Conservation (phyloP, 2,329 filamentous ascomycete species). For the Ophiocordyceps unilateralis region DNA sequence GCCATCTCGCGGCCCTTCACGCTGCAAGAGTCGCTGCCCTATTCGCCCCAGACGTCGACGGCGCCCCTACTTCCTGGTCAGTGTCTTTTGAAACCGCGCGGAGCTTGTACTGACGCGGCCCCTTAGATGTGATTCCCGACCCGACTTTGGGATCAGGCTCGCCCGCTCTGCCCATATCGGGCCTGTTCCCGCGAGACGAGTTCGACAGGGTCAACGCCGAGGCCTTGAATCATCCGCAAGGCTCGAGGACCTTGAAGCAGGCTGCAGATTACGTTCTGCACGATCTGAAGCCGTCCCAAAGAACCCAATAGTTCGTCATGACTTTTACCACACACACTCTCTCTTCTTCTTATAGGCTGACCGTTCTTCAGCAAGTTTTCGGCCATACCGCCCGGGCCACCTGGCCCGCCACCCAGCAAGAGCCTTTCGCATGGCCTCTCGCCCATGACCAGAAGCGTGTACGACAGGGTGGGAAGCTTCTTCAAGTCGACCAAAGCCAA, state of each 20-base stretch:
- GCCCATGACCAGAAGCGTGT: constrained; percentile 27
- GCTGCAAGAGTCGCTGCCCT: constrained; percentile 64
- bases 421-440: constrained; percentile 25
- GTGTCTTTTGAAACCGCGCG: constrained; percentile 5
- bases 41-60: constrained; percentile 65
- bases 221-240: constrained; percentile 36
- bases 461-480: constrained; percentile 21
- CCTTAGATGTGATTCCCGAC: constrained; percentile 45
- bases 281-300: constrained; percentile 52
- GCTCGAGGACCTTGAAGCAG: constrained; percentile 50
- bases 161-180: constrained; percentile 30
- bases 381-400: constrained; percentile 9
- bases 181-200: constrained; percentile 32
- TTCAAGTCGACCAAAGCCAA: constrained; percentile 21
- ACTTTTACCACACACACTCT: neutral
- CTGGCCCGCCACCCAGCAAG: constrained; percentile 7
- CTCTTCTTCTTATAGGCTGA: constrained; percentile 8
- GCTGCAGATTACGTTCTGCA: constrained; percentile 59
- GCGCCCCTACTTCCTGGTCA: constrained; percentile 61
- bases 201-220: constrained; percentile 59
- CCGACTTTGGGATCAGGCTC: constrained; percentile 41
- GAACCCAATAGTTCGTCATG: constrained; percentile 47
- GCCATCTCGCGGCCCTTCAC: constrained; percentile 32
- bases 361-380: constrained; percentile 33
- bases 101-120: neutral